Base-by-base conservation (phyloP, 768 basidiomycete species). In the Lentinula detonsa region DNA sequence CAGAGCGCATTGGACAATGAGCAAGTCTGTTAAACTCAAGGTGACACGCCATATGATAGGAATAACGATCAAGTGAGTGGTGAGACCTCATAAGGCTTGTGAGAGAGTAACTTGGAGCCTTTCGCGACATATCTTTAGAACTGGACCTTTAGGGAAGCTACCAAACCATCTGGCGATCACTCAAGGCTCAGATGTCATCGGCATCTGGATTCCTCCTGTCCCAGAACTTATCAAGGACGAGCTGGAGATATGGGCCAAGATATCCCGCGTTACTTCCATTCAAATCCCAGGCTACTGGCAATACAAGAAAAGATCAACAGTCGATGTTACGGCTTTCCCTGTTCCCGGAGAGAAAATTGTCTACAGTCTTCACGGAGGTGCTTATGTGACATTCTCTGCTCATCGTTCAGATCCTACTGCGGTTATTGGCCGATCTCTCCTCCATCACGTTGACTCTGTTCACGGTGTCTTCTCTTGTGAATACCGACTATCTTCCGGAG, bases 361-460 rank as follows among this genome's bases (percentile, higher is more conserved):
- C 18, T 82, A 82, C 66, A 73, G 73, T 50, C 69, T 90, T 18
- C 88, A 89, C 62, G 87, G 87, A 18, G 87, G 87, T 5, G 85
- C 75, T 1, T 88, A 83, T 64, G 70, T 76, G 31, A 73, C 74
- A 18, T 66, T 81, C 5, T 83, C 84, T 8, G 87, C 84, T 2
- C 82, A 84, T 63, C 86, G 86, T n/a, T 70, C 70, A 3, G 80
- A 81, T 58, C 60, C 71, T 42, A 79, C 81, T 0, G 72, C 81
- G 1, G 67, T 71, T 34, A 77, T 88, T 23, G 64, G 76, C 1
- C 76, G 71, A 9, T 81, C 78, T 11, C 68, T 85, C 33, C 67
- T 90, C 23, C 67, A 82, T 61, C 73, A 81, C 40, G 72, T 75
- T 42, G 68, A 73, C 43, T 62, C 74, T 10, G 68, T 85, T n/a